Base-by-base conservation (phyloP, 495 filamentous ascomycete genomes). In the Letharia columbiana region DNA sequence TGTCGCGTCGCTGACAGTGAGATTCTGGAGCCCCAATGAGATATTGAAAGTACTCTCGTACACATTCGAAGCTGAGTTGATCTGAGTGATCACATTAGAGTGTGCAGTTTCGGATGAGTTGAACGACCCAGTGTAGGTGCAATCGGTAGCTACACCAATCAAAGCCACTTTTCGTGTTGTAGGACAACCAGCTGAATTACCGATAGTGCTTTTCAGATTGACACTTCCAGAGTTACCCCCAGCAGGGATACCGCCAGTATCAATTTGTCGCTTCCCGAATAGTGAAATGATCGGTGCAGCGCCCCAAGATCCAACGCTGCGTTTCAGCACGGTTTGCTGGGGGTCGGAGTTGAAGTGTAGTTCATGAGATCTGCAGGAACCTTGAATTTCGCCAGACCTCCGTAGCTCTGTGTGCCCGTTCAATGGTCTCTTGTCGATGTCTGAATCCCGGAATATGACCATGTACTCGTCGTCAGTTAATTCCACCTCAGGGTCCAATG, bases 31-130 rank as follows among this genome's bases (percentile, higher is more conserved):
- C 52, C 91, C 94, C 35, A 98, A 84, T 0, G 91, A 90, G 69
- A 98, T 91, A 71, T 96, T 97, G 82, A 98, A 98, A 7, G 89
- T 88, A 63, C 80, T 83, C 77, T 98, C 95, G 70, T 90, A 98
- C 4, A 96, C 76, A 63, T 81, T 83, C 6, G 94, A 98, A 18
- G 94, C 94, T 23, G 85, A 80, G 77, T 96, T 96, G 68, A 98
- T 87, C 71, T 89, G 81, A 58, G 79, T 83, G 74, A 98, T 92
- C 60, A 98, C 79, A 74, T 92, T 95, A 42, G 81, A 61, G 58
- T 83, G 79, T 3, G 87, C 84, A 6, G 80, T 75, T 23, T 85
- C 81, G 28, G 83, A 80, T 18, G 79, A 81, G 41, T 82, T 79
- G 72, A 98, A 96, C 23, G 80, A 78, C 2, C 77, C 77, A 62